Conservation (phyloP, 2,329 filamentous ascomycete species). For the Zalaria obscura region DNA sequence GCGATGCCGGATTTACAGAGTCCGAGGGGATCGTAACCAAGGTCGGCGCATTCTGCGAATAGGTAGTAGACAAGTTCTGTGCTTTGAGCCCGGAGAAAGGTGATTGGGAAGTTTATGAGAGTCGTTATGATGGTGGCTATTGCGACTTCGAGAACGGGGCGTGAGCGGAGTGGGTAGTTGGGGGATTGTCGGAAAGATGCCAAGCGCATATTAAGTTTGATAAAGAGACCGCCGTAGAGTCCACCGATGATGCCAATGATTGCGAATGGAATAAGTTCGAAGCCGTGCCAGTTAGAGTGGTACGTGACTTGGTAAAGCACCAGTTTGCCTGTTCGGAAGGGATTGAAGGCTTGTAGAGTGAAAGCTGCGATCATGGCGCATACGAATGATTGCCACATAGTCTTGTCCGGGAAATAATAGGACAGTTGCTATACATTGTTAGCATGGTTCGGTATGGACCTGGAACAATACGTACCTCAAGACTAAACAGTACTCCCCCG, state of each 20-base stretch:
- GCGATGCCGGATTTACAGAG: constrained; percentile 80
- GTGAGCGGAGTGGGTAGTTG: constrained; percentile 45
- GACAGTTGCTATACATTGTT: constrained; percentile 56
- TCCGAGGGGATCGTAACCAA: constrained; percentile 73
- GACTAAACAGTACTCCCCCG: constrained; percentile 83
- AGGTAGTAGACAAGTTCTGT: constrained; percentile 84
- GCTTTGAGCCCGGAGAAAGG: constrained; percentile 87
- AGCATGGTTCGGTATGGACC: constrained; percentile 4
- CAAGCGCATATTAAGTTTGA: constrained; percentile 82
- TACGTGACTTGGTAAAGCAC: constrained; percentile 95
- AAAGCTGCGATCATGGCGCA: constrained; percentile 98
- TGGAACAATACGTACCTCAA: constrained; percentile 51
- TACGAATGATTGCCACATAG: constrained; percentile 99
- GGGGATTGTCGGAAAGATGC: constrained; percentile 63
- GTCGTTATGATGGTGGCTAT: constrained; percentile 71
- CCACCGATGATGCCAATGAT: constrained; percentile 79
- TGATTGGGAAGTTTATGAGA: constrained; percentile 85
- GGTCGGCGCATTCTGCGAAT: constrained; percentile 76
- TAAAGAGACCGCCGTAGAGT: constrained; percentile 89
- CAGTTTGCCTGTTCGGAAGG: constrained; percentile 87
- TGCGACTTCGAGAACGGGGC: constrained; percentile 66
- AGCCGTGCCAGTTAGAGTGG: constrained; percentile 80
- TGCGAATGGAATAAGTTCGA: constrained; percentile 80
- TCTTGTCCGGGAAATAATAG: constrained; percentile 97
- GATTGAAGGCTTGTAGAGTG: constrained; percentile 81